Evolutionary conservation across 2,329 filamentous ascomycete genomes (phyloP).

Genomic region (Xylariaceae sp.): DNA sequence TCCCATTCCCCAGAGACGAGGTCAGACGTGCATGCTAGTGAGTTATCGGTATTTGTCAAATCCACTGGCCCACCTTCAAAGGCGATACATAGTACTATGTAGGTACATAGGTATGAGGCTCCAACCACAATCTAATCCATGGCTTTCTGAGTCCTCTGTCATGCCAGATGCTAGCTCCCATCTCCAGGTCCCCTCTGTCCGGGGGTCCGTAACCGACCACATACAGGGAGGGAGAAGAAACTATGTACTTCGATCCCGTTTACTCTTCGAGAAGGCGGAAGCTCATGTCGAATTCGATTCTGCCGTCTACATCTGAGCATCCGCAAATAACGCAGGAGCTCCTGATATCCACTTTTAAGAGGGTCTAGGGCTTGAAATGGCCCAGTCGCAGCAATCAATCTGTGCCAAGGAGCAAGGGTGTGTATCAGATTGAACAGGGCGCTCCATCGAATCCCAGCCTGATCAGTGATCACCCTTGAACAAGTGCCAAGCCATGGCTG

Average conservation of each 20-base stretch:
- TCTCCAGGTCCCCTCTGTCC: neutral
- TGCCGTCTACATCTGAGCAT: constrained; percentile 10
- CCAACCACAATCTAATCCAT: too few species aligned
- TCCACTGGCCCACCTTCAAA: constrained; percentile 14
- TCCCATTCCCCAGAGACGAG: constrained; percentile 15
- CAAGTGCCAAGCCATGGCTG: constrained; percentile 15
- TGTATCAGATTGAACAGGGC: constrained; percentile 32
- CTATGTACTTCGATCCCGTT: neutral
- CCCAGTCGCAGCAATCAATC: constrained; percentile 16
- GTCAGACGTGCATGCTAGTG: constrained; percentile 14
- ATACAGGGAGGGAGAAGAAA: too few species aligned
- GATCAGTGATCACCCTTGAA: constrained; percentile 15
- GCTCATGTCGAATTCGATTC: constrained; percentile 4
- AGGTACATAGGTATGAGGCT: too few species aligned
- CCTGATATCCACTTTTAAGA: too few species aligned
- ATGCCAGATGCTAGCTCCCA: neutral
- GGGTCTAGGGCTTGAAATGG: constrained; percentile 7
- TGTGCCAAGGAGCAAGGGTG: constrained; percentile 25
- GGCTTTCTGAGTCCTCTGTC: too few species aligned
- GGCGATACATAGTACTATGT: too few species aligned
- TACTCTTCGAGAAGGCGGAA: neutral
- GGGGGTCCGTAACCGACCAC: neutral
- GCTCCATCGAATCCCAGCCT: constrained; percentile 19
- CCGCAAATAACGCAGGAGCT: constrained; percentile 24
- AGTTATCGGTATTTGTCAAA: constrained; percentile 20